Evolutionary conservation across 148 eudicot genomes (phyloP).

Genomic region (Dysphania ambrosioides): DNA sequence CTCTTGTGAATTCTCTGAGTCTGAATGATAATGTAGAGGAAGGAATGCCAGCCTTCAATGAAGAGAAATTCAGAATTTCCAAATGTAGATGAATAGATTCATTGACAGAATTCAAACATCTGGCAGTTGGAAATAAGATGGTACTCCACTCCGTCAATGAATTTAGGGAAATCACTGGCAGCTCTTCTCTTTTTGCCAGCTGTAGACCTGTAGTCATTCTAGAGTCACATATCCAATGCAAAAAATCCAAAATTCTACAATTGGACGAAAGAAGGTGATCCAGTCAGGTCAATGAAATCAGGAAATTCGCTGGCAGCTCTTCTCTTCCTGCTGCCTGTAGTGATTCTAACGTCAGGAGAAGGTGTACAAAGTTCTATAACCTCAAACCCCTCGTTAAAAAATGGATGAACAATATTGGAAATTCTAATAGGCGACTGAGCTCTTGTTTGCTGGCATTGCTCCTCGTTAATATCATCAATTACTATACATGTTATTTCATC

Average conservation of each 20-base stretch:
- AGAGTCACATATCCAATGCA: background rate
- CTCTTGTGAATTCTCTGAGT: background rate
- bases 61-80: background rate
- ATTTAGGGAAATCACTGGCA: no score
- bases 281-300: constrained; percentile 63
- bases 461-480: constrained; percentile 22
- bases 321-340: constrained; percentile 47
- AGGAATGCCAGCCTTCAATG: background rate
- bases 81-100: background rate
- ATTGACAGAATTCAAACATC: no score
- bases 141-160: no score
- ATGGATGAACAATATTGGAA: constrained; percentile 1
- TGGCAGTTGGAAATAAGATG: no score
- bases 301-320: constrained; percentile 31
- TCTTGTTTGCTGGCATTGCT: constrained; percentile 14
- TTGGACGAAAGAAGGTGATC: constrained; percentile 56
- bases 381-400: constrained; percentile 34
- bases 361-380: constrained; percentile 76
- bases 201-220: no score
- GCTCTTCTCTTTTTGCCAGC: no score
- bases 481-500: constrained; percentile 15
- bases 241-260: constrained; percentile 24
- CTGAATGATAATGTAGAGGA: background rate
- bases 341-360: constrained; percentile 41
- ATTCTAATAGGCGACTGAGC: background rate